Percentiles rank a stretch among this genome's conserved stretches.
Conservation (phyloP, 1,139 yeast species). For the Lodderomyces theae region DNA sequence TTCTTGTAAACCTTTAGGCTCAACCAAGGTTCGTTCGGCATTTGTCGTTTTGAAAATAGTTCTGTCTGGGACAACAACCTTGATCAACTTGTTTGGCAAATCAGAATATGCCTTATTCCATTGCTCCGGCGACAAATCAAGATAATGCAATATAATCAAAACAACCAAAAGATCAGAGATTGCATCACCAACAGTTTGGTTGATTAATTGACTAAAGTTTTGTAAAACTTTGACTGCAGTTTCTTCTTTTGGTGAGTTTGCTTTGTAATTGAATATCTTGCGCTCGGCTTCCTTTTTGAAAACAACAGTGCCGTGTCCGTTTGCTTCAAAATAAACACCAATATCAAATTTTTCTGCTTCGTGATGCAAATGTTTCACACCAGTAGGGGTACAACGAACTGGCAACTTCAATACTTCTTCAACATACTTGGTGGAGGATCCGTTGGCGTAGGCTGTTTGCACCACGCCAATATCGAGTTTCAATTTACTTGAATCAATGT, state of each 20-base stretch:
- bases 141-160: conserved; percentile 58
- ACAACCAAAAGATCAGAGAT: conserved; percentile 84
- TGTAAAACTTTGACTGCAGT: conserved; percentile 51
- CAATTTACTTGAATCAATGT: conserved; percentile 37
- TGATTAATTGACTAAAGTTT: conserved; percentile 67
- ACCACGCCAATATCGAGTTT: conserved; percentile 72
- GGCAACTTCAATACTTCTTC: conserved; percentile 65
- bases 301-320: conserved; percentile 97
- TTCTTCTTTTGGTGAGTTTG: conserved; percentile 25
- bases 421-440: conserved; percentile 78
- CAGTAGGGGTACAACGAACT: conserved; percentile 88
- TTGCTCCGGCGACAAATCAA: conserved; percentile 53
- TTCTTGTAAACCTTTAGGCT: conserved; percentile 76
- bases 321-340: conserved; percentile 96
- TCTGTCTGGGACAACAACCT: conserved; percentile 82
- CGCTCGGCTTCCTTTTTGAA: conserved; percentile 61
- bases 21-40: conserved; percentile 79
- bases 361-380: conserved; percentile 93
- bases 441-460: conserved; percentile 98
- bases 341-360: conserved; percentile 81
- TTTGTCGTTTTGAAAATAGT: conserved; percentile 77
- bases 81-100: conserved; percentile 79
- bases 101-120: conserved; percentile 84
- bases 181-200: conserved; percentile 98
- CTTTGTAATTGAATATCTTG: conserved; percentile 25